phyloP scores from a whole-genome alignment of 2,329 filamentous ascomycete species.

The Aspergillus intermedius region DNA sequence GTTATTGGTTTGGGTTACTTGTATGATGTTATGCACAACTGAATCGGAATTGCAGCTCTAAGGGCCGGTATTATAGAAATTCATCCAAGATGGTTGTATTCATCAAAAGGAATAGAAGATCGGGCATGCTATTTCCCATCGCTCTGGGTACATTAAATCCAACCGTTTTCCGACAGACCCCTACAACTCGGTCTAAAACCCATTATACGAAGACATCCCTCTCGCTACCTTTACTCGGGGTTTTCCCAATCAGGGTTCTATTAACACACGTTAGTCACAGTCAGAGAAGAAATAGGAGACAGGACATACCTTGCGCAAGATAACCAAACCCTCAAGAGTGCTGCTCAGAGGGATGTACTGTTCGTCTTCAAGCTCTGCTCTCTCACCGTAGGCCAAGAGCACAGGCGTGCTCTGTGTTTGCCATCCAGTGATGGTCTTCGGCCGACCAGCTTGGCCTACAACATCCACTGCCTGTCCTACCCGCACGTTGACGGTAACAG shows the following conservation, averaged over 20 bases:
- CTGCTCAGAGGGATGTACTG: constrained; percentile 89
- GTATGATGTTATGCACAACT: no score
- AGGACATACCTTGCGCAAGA: constrained; percentile 77
- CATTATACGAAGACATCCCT: constrained; percentile 13
- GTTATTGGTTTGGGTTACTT: no score
- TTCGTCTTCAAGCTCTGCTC: constrained; percentile 95
- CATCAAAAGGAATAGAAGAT: constrained; percentile 11
- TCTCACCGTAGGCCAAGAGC: constrained; percentile 84
- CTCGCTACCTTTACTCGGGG: constrained; percentile 25
- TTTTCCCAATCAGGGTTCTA: constrained; percentile 42
- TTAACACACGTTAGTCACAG: constrained; percentile 18
- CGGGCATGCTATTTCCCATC: constrained; percentile 27
- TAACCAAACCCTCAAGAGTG: constrained; percentile 89
- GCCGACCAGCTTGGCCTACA: constrained; percentile 90
- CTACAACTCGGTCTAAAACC: constrained; percentile 13
- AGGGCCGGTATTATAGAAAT: no score
- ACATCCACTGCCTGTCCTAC: constrained; percentile 98
- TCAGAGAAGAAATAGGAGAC: neutral
- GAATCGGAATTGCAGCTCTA: no score
- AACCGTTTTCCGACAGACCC: constrained; percentile 17
- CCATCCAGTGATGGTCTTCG: constrained; percentile 99
- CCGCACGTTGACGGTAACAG: constrained; percentile 88
- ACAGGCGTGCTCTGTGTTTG: constrained; percentile 99
- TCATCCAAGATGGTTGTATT: constrained; percentile 1
- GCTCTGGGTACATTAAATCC: constrained; percentile 31